phyloP scores from a whole-genome alignment of 2,329 filamentous ascomycete species.

The Sporothrix euskadiensis region DNA sequence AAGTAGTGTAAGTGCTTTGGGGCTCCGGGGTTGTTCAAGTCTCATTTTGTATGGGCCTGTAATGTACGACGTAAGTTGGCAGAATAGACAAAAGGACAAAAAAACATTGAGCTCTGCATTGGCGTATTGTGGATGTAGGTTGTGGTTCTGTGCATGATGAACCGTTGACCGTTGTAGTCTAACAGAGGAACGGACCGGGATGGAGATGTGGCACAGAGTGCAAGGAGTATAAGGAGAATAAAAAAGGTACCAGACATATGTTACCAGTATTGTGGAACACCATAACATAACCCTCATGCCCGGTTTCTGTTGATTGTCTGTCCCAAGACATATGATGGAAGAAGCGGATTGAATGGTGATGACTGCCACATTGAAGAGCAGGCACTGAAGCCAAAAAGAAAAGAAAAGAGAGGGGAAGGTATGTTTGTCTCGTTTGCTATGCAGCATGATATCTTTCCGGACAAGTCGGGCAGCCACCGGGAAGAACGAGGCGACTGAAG shows the following conservation, averaged over 20 bases:
- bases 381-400: background rate
- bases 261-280: background rate
- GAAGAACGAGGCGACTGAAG: constrained; percentile 2
- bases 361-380: background rate
- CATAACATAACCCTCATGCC: background rate
- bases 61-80: background rate
- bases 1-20: background rate
- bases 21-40: background rate
- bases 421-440: constrained; percentile 9
- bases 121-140: background rate
- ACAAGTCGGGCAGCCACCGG: background rate
- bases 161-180: background rate
- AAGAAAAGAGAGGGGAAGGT: background rate
- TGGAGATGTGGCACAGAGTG: background rate
- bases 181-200: background rate
- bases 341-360: background rate
- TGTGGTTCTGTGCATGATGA: background rate
- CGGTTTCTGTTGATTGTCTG: background rate
- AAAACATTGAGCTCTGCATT: background rate
- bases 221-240: background rate
- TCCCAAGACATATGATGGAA: constrained; percentile 4
- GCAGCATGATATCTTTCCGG: background rate
- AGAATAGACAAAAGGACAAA: background rate
- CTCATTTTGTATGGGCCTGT: background rate
- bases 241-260: background rate